These are phyloP conservation scores for Nectriaceae sp. DNA, from an alignment of 2,329 filamentous ascomycete species.

Conservation along the genomic window DNA sequence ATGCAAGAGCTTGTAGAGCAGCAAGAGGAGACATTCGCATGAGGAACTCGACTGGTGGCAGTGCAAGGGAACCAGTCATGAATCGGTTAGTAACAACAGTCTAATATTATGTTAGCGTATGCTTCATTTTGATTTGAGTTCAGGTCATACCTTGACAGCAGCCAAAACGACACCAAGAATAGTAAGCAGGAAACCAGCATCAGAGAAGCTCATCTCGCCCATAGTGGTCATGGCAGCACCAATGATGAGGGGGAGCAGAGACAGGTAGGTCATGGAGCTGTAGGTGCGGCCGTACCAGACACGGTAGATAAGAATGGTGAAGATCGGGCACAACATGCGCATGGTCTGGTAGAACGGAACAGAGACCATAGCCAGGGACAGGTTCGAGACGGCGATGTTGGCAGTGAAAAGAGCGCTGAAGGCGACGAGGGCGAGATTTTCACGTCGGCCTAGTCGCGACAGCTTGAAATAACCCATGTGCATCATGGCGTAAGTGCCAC, in stretches of 20 bases:
- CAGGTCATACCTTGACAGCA: conserved; percentile 49
- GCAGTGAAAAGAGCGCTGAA: conserved; percentile 64
- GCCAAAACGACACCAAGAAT: conserved; percentile 56
- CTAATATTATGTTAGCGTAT: conserved; percentile 30
- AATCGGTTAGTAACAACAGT: conserved; percentile 65
- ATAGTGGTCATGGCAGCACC: conserved; percentile 62
- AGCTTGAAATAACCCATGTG: conserved; percentile 54
- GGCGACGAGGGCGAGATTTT: conserved; percentile 56
- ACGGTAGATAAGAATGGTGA: conserved; percentile 63
- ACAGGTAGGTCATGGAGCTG: conserved; percentile 57
- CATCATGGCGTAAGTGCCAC: conserved; percentile 57
- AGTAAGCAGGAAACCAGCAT: conserved; percentile 56
- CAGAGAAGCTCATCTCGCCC: conserved; percentile 65
- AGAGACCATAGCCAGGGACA: conserved; percentile 62
- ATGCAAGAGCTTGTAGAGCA: conserved; percentile 54
- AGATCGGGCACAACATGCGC: conserved; percentile 61
- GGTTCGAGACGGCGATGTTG: conserved; percentile 66
- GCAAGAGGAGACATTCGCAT: conserved; percentile 64
- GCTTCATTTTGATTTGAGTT: neutral
- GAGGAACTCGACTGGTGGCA: conserved; percentile 62
- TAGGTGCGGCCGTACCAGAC: conserved; percentile 57
- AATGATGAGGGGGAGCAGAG: conserved; percentile 60
- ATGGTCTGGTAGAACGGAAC: conserved; percentile 69
- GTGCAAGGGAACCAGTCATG: conserved; percentile 61
- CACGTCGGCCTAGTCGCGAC: conserved; percentile 51